phyloP scores from a whole-genome alignment of 2,329 filamentous ascomycete species.

The Parasarocladium wereldwijsianum region DNA sequence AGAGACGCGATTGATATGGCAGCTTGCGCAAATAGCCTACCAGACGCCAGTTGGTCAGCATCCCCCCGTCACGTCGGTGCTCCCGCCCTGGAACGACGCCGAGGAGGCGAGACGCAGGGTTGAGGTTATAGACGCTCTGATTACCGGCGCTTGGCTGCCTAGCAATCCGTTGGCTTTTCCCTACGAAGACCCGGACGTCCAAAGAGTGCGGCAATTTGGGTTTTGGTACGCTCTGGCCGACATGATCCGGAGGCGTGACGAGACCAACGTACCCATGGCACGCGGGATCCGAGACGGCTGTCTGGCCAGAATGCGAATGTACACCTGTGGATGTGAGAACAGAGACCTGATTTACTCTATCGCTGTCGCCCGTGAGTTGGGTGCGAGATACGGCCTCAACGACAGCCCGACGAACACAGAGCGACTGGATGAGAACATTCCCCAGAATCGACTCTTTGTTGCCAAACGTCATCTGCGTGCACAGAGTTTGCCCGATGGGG shows the following conservation, averaged over 20 bases:
- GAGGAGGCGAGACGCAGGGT: slow-evolving; percentile 55
- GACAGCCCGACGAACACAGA: slow-evolving; percentile 41
- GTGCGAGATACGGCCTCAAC: slow-evolving; percentile 39
- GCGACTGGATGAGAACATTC: slow-evolving; percentile 51
- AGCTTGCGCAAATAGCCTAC: slow-evolving; percentile 34
- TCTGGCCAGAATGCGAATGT: slow-evolving; percentile 48
- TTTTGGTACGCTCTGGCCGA: slow-evolving; percentile 74
- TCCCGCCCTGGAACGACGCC: slow-evolving; percentile 42
- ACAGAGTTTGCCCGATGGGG: slow-evolving; percentile 49
- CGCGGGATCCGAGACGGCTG: slow-evolving; percentile 47
- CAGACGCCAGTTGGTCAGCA: slow-evolving; percentile 21
- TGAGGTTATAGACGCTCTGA: slow-evolving; percentile 58
- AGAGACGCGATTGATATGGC: slow-evolving; percentile 46
- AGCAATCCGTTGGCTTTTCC: slow-evolving; percentile 39
- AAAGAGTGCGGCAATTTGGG: slow-evolving; percentile 49
- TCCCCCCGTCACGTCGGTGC: slow-evolving; percentile 14
- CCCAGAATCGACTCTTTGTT: slow-evolving; percentile 51
- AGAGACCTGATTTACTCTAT: slow-evolving; percentile 85
- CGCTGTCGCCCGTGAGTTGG: slow-evolving; percentile 62
- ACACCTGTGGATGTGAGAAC: slow-evolving; percentile 71
- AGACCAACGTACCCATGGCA: slow-evolving; percentile 19
- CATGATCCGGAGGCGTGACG: slow-evolving; percentile 44
- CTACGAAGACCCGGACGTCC: slow-evolving; percentile 34
- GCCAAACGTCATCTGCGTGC: slow-evolving; percentile 56
- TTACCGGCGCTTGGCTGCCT: slow-evolving; percentile 55